These are phyloP conservation scores for Friedmanniomyces simplex DNA, from an alignment of 495 filamentous ascomycete species.

Conservation along the genomic window DNA sequence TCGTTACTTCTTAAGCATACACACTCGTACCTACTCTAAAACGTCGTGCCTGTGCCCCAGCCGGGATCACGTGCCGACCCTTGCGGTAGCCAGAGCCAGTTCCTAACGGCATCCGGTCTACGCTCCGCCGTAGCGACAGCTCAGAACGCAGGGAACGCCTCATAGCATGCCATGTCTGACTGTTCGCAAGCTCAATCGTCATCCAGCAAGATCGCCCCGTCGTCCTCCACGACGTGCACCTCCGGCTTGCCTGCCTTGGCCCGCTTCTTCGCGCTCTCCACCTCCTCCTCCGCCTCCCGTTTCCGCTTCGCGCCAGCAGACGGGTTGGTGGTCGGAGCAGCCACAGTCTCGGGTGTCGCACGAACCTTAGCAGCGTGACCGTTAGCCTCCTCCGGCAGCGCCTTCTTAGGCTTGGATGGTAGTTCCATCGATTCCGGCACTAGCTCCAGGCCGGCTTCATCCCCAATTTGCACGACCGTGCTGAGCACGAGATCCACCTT, in stretches of 20 bases:
- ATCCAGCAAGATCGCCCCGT: conserved; percentile 17
- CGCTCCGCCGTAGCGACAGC: background rate
- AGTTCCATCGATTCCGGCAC: conserved; percentile 5
- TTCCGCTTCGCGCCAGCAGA: conserved; percentile 14
- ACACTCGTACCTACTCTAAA: too few relatives aligned
- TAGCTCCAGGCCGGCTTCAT: background rate
- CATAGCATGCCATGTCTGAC: background rate
- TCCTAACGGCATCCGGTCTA: background rate
- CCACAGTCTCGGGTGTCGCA: background rate
- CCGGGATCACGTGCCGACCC: too few relatives aligned
- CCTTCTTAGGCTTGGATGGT: conserved; percentile 10
- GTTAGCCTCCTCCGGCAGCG: background rate
- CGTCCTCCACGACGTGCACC: conserved; percentile 12
- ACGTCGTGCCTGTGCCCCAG: too few relatives aligned
- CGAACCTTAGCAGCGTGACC: background rate
- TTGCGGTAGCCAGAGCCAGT: too few relatives aligned
- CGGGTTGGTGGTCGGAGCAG: background rate
- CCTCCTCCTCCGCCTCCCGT: conserved; percentile 13
- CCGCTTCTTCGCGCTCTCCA: conserved; percentile 12
- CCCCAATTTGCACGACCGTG: background rate
- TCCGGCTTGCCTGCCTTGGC: conserved; percentile 1
- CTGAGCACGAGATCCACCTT: conserved; percentile 71
- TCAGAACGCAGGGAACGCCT: background rate
- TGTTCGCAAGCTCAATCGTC: conserved; percentile 3
- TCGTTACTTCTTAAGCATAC: too few relatives aligned